Base-by-base conservation (phyloP, 441 rosid genomes). In the Bocquillonia castaneifolia region DNA sequence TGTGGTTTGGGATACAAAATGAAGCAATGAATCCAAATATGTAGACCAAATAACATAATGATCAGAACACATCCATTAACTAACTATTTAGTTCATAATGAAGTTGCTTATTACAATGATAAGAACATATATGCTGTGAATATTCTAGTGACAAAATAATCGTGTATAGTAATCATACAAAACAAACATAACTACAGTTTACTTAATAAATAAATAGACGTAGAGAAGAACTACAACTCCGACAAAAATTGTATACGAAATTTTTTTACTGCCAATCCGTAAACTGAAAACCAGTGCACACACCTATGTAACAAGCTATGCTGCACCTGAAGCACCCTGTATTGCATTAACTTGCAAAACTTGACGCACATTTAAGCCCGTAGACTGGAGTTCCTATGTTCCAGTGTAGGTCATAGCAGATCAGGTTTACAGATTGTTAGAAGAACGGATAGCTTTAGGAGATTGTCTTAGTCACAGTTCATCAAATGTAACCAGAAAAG, bases 401-500 rank as follows among this genome's bases (percentile, higher is more conserved):
- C 72, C 68, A 7, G 64, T 14, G 48, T 61, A 28, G 32, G 45
- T 48, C 42, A 63, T 53, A 64, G 44, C 54, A 53, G 54, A 67
- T 22, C 36, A 53, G 65, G 48, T 18, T 29, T 51, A 63, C 37
- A 45, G 63, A 68, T 65, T n/a, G 69, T 48, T 50, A n/a, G 60
- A 59, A 67, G 20, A 51, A 73, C 44, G 34, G 23, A 63, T 55
- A n/a, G 66, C 78, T 66, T 73, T 55, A 26, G 63, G 34, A 50
- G 61, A 64, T 51, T 61, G 59, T 32, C 34, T 22, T 39, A 42
- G 61, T 40, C 37, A 45, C 37, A 62, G 52, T 63, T 76, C 74
- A 79, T 81, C 82, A 82, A 23, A 66, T 26, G 62, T 14, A 59
- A 58, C 74, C 70, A 70, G 76, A 76, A 48, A 75, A 72, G 70